Percentiles rank a stretch among this genome's conserved stretches.
Conservation (phyloP, 768 basidiomycete genomes). For the Hygrophoropsis aurantiaca region DNA sequence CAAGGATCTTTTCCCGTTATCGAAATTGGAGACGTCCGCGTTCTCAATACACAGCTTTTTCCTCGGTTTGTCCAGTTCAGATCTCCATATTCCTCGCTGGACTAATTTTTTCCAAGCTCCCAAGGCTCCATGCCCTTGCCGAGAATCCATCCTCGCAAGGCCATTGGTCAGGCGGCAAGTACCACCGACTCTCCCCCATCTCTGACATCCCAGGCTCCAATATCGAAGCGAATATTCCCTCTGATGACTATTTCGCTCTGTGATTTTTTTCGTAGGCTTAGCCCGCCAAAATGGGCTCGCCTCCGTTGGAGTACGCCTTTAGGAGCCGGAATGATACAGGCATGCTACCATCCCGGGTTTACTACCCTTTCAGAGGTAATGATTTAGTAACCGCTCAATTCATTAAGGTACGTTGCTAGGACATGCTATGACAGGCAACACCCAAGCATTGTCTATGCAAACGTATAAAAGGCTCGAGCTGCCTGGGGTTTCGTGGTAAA, state of each 20-base stretch:
- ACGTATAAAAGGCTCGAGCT: slow-evolving; percentile 30
- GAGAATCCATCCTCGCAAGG: slow-evolving; percentile 5
- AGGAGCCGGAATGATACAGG: slow-evolving; percentile 32
- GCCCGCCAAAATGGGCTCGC: slow-evolving; percentile 14
- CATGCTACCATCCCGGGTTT: slow-evolving; percentile 33
- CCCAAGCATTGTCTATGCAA: slow-evolving; percentile 29
- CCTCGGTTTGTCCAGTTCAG: slow-evolving; percentile 8
- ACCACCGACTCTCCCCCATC: slow-evolving; percentile 19
- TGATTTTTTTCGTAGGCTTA: slow-evolving; percentile 22
- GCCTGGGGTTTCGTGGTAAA: slow-evolving; percentile 2
- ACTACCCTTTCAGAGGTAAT: slow-evolving; percentile 35
- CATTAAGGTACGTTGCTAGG: slow-evolving; percentile 39
- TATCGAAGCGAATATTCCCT: slow-evolving; percentile 25
- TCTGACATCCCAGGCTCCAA: slow-evolving; percentile 32
- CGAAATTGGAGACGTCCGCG: slow-evolving; percentile 8
- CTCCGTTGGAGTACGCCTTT: slow-evolving; percentile 20
- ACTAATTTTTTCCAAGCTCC: slow-evolving; percentile 18
- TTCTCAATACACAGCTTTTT: slow-evolving; percentile 20
- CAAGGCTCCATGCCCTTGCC: slow-evolving; percentile 10
- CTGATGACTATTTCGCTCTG: slow-evolving; percentile 21
- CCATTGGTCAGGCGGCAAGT: slow-evolving; percentile 1
- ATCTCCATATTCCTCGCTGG: slow-evolving; percentile 12
- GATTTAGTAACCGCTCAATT: slow-evolving; percentile 36
- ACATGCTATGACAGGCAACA: slow-evolving; percentile 34
- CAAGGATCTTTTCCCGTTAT: slow-evolving; percentile 11